A percentile compares a stretch with the other conserved stretches of the same genome.
Conservation (phyloP, 257 asterid genomes). For the Solanum gandarillasii region DNA sequence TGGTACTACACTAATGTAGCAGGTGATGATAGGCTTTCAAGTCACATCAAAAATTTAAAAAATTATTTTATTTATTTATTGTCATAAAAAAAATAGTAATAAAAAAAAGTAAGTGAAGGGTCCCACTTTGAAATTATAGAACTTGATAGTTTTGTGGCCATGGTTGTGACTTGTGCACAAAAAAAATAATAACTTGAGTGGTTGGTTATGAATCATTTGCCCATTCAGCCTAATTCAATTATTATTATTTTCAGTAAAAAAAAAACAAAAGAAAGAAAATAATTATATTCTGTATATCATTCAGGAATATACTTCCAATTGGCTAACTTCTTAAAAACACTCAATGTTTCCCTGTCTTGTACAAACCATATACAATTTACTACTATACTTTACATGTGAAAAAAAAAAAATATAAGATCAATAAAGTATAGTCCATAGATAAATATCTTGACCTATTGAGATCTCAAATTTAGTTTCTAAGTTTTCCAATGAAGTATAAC, state of each 20-base stretch:
- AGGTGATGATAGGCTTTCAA: not conserved
- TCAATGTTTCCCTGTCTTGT: not conserved
- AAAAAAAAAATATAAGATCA: no score
- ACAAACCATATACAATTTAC: not conserved
- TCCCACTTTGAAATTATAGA: slow-evolving; percentile 8
- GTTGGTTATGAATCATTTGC: slow-evolving; percentile 12
- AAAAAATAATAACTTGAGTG: slow-evolving; percentile 2
- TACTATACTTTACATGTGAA: not conserved
- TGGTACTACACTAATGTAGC: slow-evolving; percentile 2
- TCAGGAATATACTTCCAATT: slow-evolving; percentile 19
- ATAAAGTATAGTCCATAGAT: not conserved
- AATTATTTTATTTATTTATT: not conserved
- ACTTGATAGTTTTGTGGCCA: not conserved
- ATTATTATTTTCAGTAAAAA: not conserved
- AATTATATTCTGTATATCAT: not conserved
- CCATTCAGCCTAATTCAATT: slow-evolving; percentile 10
- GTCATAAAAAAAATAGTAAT: not conserved
- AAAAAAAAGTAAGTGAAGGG: slow-evolving; percentile 2
- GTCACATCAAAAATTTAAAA: slow-evolving; percentile 1
- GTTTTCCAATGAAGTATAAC: not conserved
- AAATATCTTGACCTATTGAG: not conserved
- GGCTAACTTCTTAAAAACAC: slow-evolving; percentile 10
- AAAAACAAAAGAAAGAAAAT: not conserved
- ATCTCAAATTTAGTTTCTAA: not conserved
- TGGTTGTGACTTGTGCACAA: not conserved